Base-by-base conservation (phyloP, 108 stramenopile species). In the Seminavis robusta region DNA sequence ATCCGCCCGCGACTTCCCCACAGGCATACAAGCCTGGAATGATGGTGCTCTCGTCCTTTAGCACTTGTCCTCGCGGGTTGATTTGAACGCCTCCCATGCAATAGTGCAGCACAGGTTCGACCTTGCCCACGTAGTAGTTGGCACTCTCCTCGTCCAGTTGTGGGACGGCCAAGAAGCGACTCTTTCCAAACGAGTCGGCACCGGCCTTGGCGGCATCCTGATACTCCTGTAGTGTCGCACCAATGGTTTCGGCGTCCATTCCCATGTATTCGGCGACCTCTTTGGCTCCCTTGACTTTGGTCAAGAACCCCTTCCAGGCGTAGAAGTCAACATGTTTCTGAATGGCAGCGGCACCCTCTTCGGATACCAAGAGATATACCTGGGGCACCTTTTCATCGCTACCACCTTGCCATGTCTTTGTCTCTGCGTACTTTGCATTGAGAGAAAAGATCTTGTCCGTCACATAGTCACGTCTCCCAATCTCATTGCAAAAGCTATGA, bases 1-100 rank as follows among this genome's bases (percentile, higher is more conserved):
- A 71, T n/a, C 82, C 86, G 32, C 86, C 81, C 4, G 74, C 55
- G 3, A 81, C 82, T 63, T 88, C 81, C 9, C 86, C 86, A 11
- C 68, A 79, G 5, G 80, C 86, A 45, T 76, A 67, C 42, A 89
- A 57, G 8, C 80, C 79, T 3, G 53, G 54, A 17, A 86, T 74
- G 20, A 31, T 50, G 6, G 51, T 46, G 5, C 46, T 36, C 3
- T 73, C 39, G 19, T 49, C 27, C 20, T 58, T 59, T 38, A 90
- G 62, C 31, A 86, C 92, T 23, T 74, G 62, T 19, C 75, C 83
- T 21, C 56, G 62, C 13, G 52, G 38, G 59, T 86, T 64, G 25
- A 90, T 80, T 13, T 53, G 65, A 7, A 94, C 27, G 3, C 92
- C 94, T n/a, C 94, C 94, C 88, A 94, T 92, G 49, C 86, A 88